Percentiles rank a stretch among this genome's conserved stretches.
phyloP scores from a whole-genome alignment of 208 protist species.

The Leishmania major region DNA sequence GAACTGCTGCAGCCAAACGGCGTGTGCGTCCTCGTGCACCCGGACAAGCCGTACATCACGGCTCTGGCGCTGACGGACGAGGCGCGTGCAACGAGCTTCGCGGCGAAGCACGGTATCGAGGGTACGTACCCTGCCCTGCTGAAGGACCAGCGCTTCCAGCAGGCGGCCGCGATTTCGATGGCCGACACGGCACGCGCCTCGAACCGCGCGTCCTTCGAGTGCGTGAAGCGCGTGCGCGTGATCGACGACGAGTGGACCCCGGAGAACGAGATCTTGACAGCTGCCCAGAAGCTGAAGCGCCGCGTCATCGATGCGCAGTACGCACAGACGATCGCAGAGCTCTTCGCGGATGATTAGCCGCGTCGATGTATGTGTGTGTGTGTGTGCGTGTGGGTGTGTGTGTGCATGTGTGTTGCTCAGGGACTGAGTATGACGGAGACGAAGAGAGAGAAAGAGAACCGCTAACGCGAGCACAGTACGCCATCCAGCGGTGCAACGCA shows the following conservation, averaged over 20 bases:
- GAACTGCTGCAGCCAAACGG: conserved; percentile 68
- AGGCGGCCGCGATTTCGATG: conserved; percentile 52
- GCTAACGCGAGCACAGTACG: background rate
- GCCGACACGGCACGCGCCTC: conserved; percentile 38
- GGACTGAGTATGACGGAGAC: background rate
- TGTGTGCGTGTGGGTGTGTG: too few relatives aligned
- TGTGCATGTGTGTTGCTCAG: background rate
- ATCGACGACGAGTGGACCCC: conserved; percentile 82
- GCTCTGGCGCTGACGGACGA: conserved; percentile 63
- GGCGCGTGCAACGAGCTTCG: conserved; percentile 48
- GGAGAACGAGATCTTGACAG: conserved; percentile 81
- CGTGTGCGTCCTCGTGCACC: conserved; percentile 82
- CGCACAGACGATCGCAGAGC: conserved; percentile 53
- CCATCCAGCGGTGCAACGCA: background rate
- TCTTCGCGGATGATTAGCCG: conserved; percentile 57
- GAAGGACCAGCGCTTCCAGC: conserved; percentile 57
- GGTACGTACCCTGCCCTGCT: conserved; percentile 44
- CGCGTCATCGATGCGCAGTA: conserved; percentile 65
- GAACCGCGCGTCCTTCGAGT: conserved; percentile 41
- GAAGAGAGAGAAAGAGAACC: background rate
- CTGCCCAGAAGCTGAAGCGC: conserved; percentile 83
- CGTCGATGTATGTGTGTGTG: background rate
- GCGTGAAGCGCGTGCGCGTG: conserved; percentile 57
- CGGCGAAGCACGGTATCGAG: conserved; percentile 43
- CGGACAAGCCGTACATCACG: conserved; percentile 73